A percentile compares a stretch with the other conserved stretches of the same genome.
These are phyloP conservation scores for Akebia trifoliata DNA, from an alignment of 164 flowering plant species.

Conservation along the genomic window DNA sequence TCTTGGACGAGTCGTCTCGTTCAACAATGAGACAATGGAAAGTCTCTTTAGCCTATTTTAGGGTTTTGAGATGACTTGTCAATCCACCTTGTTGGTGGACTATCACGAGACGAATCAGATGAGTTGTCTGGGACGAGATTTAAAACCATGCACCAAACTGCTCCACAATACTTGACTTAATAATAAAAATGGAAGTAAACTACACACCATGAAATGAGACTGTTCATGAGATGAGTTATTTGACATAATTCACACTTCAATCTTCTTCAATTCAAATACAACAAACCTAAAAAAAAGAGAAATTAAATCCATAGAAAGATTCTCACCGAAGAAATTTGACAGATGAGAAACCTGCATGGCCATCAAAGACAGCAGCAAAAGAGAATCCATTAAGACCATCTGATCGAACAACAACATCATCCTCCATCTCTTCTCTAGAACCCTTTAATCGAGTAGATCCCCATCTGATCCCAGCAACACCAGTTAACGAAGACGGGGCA, in stretches of 20 bases:
- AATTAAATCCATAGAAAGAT: not conserved
- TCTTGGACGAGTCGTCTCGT: too few relatives aligned
- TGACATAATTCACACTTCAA: not conserved
- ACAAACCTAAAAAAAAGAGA: not conserved
- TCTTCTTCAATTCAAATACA: not conserved
- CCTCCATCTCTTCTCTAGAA: conserved; percentile 87
- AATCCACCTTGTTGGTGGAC: too few relatives aligned
- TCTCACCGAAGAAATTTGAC: conserved; percentile 69
- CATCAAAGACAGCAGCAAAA: conserved; percentile 93
- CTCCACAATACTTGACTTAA: too few relatives aligned
- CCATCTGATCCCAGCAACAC: conserved; percentile 58
- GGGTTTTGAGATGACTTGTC: too few relatives aligned
- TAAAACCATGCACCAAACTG: too few relatives aligned
- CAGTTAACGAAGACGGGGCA: conserved; percentile 46
- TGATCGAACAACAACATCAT: conserved; percentile 57
- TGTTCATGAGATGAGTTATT: not conserved
- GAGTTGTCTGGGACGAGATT: too few relatives aligned
- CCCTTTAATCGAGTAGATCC: conserved; percentile 70
- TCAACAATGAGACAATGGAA: too few relatives aligned
- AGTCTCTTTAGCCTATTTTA: too few relatives aligned
- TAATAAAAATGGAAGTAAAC: too few relatives aligned
- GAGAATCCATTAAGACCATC: conserved; percentile 65
- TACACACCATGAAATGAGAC: too few relatives aligned
- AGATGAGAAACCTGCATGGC: conserved; percentile 85
- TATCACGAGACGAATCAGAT: too few relatives aligned